These are phyloP conservation scores for Taphrina communis DNA, from an alignment of 1,139 yeast species.

Conservation along the genomic window DNA sequence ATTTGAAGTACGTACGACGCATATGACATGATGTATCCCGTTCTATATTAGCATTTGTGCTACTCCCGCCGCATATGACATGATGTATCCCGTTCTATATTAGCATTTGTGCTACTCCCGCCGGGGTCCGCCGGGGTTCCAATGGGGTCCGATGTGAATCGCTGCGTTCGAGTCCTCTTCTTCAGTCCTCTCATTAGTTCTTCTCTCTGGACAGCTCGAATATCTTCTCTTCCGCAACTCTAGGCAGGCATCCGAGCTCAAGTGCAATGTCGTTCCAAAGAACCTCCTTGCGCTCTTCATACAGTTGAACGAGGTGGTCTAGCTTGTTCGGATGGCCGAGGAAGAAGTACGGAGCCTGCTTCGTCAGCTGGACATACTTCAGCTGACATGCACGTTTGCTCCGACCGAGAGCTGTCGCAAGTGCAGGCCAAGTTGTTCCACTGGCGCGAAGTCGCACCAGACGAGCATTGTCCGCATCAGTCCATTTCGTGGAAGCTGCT, in stretches of 20 bases:
- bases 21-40: too few species aligned
- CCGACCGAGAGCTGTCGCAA: conserved; percentile 20
- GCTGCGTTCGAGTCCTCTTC: too few species aligned
- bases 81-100: too few species aligned
- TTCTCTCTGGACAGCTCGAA: conserved; percentile 7
- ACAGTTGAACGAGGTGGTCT: conserved; percentile 2
- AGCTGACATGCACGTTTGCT: conserved; percentile 27
- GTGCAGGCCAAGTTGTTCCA: conserved; percentile 4
- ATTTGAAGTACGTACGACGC: too few species aligned
- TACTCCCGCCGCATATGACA: too few species aligned
- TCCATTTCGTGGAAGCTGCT: conserved; percentile 24
- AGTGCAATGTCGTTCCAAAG: conserved; percentile 20
- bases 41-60: too few species aligned
- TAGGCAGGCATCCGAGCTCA: conserved; percentile 8
- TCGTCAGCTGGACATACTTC: conserved; percentile 1
- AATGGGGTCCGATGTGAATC: too few species aligned
- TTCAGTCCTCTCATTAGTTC: too few species aligned
- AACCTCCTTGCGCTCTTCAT: conserved; percentile 2
- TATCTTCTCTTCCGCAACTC: conserved; percentile 15
- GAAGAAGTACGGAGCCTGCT: conserved; percentile 12
- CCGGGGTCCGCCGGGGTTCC: too few species aligned
- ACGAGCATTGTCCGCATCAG: conserved; percentile 5
- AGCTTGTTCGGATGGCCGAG: conserved; percentile 3
- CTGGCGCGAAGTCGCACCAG: background rate
- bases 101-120: too few species aligned